Evolutionary conservation across 2,329 filamentous ascomycete species (phyloP), one percentile per base, ranked within the genome.

Genomic region (Epichloe hybrida): DNA sequence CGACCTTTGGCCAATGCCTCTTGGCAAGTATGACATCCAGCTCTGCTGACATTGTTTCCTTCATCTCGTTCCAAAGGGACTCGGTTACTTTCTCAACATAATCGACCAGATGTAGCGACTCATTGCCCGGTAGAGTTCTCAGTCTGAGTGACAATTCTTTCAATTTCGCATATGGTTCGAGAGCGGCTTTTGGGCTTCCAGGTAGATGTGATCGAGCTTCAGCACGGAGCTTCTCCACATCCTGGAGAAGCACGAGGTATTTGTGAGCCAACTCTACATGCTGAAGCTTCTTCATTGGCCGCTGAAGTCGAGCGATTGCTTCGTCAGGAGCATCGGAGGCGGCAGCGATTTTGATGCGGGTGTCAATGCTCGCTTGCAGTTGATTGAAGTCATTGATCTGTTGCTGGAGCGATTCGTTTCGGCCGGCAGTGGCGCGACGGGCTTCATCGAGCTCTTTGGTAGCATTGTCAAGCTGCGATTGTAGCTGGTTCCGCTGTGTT

Each of bases 251-350:
- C 42, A 81, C 71, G 34, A 96, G 75, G 69, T 97, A 98, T 52
- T 78, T 79, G 55, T 82, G 79, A 37, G 90, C 88, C 38, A 95
- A 72, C 60, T 95, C 86, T 45, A 97, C 75, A 54, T 80, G 80
- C 59, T 82, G 82, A 53, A 96, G 76, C 68, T 85, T 88, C 62
- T 80, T 80, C 79, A 97, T 87, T 40, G 86, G 87, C 15, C 69
- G 72, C 63, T 93, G 81, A 58, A 97, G 85, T 48, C 80, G 80
- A 50, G 74, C 76, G 51, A 90, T 85, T 35, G 90, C 90, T 61
- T 93, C 86, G 67, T 94, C 87, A 54, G 86, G 89, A 4, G 86
- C 86, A 59, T 91, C 81, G 1, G 88, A 91, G 52, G 80, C 77
- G 21, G 86, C 86, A 17, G 93, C 77, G 52, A 84, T 80, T 65